phyloP scores from a whole-genome alignment of 164 flowering plant genomes.

The Stephania cephalantha region DNA sequence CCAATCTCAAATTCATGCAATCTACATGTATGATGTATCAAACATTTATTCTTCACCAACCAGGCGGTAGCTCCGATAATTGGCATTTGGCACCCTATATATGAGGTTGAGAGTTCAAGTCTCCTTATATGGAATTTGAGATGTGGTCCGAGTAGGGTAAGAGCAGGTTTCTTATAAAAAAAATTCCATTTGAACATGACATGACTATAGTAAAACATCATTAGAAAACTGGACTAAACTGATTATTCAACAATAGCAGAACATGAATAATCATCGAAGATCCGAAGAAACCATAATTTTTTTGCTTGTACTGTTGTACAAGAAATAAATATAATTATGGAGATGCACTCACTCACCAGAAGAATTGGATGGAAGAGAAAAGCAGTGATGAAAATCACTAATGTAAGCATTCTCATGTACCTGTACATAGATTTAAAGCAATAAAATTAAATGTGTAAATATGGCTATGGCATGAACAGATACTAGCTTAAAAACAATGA shows the following conservation, averaged over 20 bases:
- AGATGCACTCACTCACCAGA: slow-evolving; percentile 42
- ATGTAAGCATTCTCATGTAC: slow-evolving; percentile 96
- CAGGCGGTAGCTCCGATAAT: no score
- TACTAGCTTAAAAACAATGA: not conserved
- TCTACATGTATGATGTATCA: no score
- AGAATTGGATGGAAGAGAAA: slow-evolving; percentile 64
- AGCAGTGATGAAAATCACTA: slow-evolving; percentile 94
- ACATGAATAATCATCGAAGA: not conserved
- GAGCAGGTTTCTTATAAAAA: no score
- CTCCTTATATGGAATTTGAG: no score
- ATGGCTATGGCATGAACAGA: not conserved
- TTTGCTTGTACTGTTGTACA: not conserved
- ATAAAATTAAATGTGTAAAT: not conserved
- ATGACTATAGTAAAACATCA: not conserved
- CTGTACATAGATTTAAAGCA: slow-evolving; percentile 33
- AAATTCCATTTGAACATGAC: not conserved
- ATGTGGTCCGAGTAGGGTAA: no score
- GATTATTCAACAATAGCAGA: slow-evolving; percentile 1
- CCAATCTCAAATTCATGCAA: not conserved
- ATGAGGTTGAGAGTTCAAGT: no score
- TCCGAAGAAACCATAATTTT: not conserved
- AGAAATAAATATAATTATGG: not conserved
- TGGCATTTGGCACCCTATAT: no score
- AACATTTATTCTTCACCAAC: no score
- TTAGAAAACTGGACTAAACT: not conserved